Conservation (phyloP, 2,329 filamentous ascomycete species). For the Diaporthe ampelina region DNA sequence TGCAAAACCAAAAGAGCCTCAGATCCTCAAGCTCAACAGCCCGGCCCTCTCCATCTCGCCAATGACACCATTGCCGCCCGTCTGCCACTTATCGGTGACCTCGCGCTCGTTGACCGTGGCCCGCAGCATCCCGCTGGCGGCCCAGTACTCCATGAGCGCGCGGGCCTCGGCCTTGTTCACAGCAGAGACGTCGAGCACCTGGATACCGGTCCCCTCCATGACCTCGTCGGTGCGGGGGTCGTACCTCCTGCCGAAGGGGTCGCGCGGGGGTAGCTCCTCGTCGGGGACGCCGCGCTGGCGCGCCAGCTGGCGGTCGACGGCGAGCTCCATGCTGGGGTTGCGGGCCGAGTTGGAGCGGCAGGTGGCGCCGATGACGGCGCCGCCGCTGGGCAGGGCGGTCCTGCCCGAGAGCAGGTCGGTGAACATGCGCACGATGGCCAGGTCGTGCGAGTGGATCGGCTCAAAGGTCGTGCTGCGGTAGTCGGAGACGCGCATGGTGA, state of each 20-base stretch:
- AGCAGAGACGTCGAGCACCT: slow-evolving; percentile 73
- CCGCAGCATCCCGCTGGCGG: slow-evolving; percentile 84
- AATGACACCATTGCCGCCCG: slow-evolving; percentile 84
- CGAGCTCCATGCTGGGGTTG: slow-evolving; percentile 77
- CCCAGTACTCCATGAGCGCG: slow-evolving; percentile 93
- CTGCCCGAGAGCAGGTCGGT: slow-evolving; percentile 77
- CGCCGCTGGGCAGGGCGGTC: slow-evolving; percentile 76
- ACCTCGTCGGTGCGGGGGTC: slow-evolving; percentile 69
- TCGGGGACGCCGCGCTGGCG: slow-evolving; percentile 51
- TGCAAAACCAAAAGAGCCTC: slow-evolving; percentile 40
- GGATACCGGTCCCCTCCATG: slow-evolving; percentile 59
- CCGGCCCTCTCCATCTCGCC: slow-evolving; percentile 85
- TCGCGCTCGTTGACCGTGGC: slow-evolving; percentile 76
- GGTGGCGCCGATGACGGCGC: slow-evolving; percentile 81
- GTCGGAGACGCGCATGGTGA: slow-evolving; percentile 83
- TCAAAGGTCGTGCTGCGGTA: slow-evolving; percentile 82
- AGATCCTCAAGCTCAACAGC: slow-evolving; percentile 64
- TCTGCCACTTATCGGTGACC: slow-evolving; percentile 86
- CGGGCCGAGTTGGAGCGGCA: slow-evolving; percentile 78
- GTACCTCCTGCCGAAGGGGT: slow-evolving; percentile 70
- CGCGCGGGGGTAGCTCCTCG: slow-evolving; percentile 50
- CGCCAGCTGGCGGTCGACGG: slow-evolving; percentile 70
- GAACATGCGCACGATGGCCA: slow-evolving; percentile 82
- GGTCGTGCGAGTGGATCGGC: slow-evolving; percentile 87
- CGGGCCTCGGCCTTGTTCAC: slow-evolving; percentile 82